phyloP scores from a whole-genome alignment of 345 rosid genomes.

The Kernera saxatilis region DNA sequence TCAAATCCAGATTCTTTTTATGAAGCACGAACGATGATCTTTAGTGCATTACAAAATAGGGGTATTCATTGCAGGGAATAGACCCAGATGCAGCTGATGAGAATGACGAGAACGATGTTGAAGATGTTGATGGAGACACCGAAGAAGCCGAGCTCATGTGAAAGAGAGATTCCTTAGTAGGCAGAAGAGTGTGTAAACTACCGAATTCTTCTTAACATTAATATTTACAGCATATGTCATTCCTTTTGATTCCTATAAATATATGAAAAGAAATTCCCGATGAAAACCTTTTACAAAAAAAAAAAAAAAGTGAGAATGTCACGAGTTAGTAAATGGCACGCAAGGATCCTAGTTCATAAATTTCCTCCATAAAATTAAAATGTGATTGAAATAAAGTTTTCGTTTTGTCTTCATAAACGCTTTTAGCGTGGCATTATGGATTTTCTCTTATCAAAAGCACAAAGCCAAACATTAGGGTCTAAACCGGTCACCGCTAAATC shows the following conservation, averaged over 20 bases:
- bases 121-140: slow-evolving; percentile 90
- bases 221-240: not conserved
- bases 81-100: slow-evolving; percentile 99
- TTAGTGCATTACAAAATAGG: not conserved
- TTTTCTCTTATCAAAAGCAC: too few relatives aligned
- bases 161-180: not conserved
- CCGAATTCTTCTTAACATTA: not conserved
- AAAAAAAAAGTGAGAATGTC: not conserved
- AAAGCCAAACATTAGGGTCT: too few relatives aligned
- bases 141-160: slow-evolving; percentile 89
- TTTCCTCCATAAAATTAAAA: too few relatives aligned
- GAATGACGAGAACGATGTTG: slow-evolving; percentile 91
- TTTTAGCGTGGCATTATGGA: not conserved
- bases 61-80: slow-evolving; percentile 60
- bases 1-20: not conserved
- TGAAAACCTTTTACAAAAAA: not conserved
- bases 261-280: not conserved
- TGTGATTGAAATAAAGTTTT: not conserved
- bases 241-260: not conserved
- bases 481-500: too few relatives aligned
- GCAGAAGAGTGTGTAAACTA: not conserved
- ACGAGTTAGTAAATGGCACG: too few relatives aligned
- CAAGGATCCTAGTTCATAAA: too few relatives aligned
- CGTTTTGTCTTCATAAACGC: not conserved
- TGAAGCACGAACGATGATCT: not conserved